These are phyloP conservation scores for Mucor circinelloides DNA, from an alignment of 371 early-diverging fungal species.

Conservation along the genomic window DNA sequence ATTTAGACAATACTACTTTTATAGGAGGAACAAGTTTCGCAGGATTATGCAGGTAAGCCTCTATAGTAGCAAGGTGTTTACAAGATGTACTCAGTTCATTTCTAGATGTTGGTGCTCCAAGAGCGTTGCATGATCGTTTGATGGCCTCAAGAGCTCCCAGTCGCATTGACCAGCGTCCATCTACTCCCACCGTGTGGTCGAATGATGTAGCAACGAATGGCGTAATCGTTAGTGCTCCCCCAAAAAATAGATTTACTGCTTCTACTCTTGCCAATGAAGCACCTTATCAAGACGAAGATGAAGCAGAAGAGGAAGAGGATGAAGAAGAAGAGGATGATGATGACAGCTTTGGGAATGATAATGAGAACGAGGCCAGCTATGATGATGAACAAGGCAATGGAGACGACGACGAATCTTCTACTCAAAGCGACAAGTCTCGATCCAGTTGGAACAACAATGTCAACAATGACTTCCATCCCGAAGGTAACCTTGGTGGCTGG, in stretches of 20 bases:
- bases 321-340: neutral
- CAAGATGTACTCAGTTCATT: neutral
- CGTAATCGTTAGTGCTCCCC: neutral
- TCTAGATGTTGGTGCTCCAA: neutral
- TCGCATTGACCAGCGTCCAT: conserved; percentile 8
- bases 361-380: neutral
- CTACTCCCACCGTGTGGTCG: conserved; percentile 22
- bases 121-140: neutral
- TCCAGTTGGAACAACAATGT: neutral
- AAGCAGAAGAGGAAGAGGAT: neutral
- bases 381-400: neutral
- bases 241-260: neutral
- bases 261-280: neutral
- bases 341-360: neutral
- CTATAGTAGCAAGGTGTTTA: neutral
- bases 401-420: neutral
- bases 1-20: neutral
- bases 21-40: neutral
- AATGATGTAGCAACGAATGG: neutral
- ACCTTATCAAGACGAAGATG: neutral
- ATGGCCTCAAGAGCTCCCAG: neutral
- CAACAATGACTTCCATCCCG: neutral
- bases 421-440: neutral
- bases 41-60: neutral
- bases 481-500: conserved; percentile 35